phyloP scores from a whole-genome alignment of 176 grass and related monocot species.

The Alloteropsis semialata region DNA sequence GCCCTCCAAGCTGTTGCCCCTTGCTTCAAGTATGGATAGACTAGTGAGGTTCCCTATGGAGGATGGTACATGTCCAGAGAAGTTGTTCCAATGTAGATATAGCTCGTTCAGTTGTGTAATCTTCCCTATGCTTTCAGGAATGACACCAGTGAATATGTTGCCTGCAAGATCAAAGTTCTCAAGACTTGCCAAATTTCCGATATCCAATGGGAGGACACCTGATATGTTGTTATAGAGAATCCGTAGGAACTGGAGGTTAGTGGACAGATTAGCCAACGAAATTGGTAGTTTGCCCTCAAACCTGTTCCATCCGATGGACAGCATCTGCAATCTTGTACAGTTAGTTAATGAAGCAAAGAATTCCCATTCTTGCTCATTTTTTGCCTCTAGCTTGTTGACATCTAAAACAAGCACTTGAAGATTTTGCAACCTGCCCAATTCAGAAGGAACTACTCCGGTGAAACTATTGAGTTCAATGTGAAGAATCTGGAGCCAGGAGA shows the following conservation, averaged over 20 bases:
- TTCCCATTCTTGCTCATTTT: not conserved
- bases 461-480: not conserved
- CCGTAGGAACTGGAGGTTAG: not conserved
- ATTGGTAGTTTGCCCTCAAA: not conserved
- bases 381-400: not conserved
- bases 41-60: conserved; percentile 5
- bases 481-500: not conserved
- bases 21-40: not conserved
- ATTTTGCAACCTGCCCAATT: not conserved
- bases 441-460: not conserved
- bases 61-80: not conserved
- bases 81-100: not conserved
- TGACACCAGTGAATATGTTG: conserved; percentile 1
- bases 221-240: not conserved
- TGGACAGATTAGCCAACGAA: not conserved
- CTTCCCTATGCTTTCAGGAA: conserved; percentile 20
- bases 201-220: not conserved
- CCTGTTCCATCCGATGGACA: not conserved
- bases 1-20: not conserved
- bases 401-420: not conserved
- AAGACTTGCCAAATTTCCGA: not conserved
- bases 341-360: conserved; percentile 10
- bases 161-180: not conserved
- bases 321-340: not conserved
- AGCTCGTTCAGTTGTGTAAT: not conserved